Percentiles rank a stretch among this genome's conserved stretches.
These are phyloP conservation scores for Candida albicans DNA, from an alignment of 1,139 yeast genomes.

Conservation along the genomic window DNA sequence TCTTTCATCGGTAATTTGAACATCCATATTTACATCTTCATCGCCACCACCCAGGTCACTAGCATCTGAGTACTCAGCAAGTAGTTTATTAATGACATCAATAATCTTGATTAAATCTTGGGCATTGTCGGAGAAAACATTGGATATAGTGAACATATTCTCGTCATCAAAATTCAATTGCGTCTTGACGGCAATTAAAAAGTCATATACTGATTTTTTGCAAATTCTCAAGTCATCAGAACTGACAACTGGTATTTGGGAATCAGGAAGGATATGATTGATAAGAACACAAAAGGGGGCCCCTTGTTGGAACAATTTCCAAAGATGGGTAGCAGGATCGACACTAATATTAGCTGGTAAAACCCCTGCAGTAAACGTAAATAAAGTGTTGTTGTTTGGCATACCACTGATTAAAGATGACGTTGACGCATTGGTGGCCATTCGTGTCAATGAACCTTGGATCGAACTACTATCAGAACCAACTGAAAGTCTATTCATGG, in stretches of 20 bases:
- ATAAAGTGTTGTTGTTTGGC: constrained; percentile 28
- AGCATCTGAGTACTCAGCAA: constrained; percentile 10
- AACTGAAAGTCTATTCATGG: constrained; percentile 24
- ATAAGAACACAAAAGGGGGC: constrained; percentile 86
- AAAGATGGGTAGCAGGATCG: constrained; percentile 91
- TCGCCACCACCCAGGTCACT: neutral
- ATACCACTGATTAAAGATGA: constrained; percentile 7
- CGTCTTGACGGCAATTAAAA: constrained; percentile 81
- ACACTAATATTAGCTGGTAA: constrained; percentile 70
- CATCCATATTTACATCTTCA: constrained; percentile 22
- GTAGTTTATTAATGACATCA: constrained; percentile 63
- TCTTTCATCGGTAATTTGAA: constrained; percentile 50
- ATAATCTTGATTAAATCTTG: constrained; percentile 74
- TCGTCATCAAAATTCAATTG: constrained; percentile 77
- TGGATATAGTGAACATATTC: constrained; percentile 78
- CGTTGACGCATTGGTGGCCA: constrained; percentile 14
- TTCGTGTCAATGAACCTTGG: constrained; percentile 12
- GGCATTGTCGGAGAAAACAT: constrained; percentile 82
- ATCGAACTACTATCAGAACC: constrained; percentile 19
- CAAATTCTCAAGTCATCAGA: constrained; percentile 82
- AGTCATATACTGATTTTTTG: constrained; percentile 88
- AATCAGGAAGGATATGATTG: constrained; percentile 54
- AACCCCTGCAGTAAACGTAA: constrained; percentile 73
- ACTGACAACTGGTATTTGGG: constrained; percentile 51
- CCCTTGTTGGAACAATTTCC: constrained; percentile 89